Evolutionary conservation across 1,284 basidiomycete species (phyloP), one percentile per base, ranked within the genome.

Genomic region (Ustilago tritici): DNA sequence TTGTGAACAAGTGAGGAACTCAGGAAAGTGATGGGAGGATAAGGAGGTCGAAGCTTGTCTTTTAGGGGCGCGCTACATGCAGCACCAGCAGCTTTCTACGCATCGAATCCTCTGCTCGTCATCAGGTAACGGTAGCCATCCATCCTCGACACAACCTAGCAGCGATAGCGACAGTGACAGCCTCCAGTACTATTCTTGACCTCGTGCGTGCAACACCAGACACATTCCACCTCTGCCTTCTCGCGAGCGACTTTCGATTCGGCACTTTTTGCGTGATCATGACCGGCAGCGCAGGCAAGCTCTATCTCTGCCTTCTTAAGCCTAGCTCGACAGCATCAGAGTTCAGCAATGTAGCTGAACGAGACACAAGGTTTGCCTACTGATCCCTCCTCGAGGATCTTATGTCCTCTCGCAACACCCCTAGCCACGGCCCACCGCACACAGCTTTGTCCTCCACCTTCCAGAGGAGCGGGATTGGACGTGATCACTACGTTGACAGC

Each of bases 31-130:
- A 50, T 31, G 49, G 49, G 49, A 50, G 49, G 49, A 50, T 28
- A 50, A 32, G 15, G 12, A 50, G 28, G 28, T 32, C 23, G 23
- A 32, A 50, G 49, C 49, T 50, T 50, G 49, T 17, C 49, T 50
- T 50, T 50, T 50, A 50, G 49, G 49, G 49, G 49, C 49, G 49
- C 28, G 31, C 23, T 32, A 50, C 49, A 50, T 50, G 31, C 49
- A 32, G 12, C 49, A 32, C 11, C 47, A 49, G 47, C 47, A 31
- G n/a, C 47, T 3, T 14, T 14, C 46, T 9, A 15, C n/a, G 46
- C 19, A 32, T 12, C 9, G 3, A 31, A 1, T 5, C 14, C 11
- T 17, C 49, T 50, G 49, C 49, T 50, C 49, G 11, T 32, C 28
- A 14, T 50, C 11, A n/a, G 31, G 28, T 5, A 14, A 32, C 23